phyloP scores from a whole-genome alignment of 164 flowering plant genomes.

The Santalum album region DNA sequence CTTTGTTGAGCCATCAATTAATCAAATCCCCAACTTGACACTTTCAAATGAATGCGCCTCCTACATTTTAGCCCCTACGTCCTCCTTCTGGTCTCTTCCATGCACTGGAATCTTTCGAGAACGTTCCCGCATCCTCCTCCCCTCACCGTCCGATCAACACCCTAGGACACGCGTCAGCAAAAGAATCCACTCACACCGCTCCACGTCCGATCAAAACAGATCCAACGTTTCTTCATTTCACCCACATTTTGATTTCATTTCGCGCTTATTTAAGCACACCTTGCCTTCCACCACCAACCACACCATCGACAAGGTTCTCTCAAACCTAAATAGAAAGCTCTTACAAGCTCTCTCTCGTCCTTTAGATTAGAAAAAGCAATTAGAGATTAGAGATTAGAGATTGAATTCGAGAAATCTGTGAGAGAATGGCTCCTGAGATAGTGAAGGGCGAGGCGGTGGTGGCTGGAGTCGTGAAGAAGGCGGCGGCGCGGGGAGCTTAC shows the following conservation, averaged over 20 bases:
- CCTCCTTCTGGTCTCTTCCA: neutral
- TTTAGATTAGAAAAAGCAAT: neutral
- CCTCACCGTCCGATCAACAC: neutral
- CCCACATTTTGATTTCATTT: neutral
- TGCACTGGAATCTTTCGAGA: neutral
- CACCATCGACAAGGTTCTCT: neutral
- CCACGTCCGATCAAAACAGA: neutral
- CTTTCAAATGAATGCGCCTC: no score
- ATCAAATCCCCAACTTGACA: no score
- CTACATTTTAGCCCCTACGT: no score
- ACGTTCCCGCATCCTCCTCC: neutral
- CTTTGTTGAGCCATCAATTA: no score
- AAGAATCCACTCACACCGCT: neutral
- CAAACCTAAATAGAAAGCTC: neutral
- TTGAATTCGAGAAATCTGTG: no score
- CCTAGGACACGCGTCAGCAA: neutral
- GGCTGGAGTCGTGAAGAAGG: neutral
- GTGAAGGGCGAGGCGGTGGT: neutral
- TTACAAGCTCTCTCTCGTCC: neutral
- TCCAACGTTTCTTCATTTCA: neutral
- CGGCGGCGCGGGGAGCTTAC: constrained; percentile 17
- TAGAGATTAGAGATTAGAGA: no score
- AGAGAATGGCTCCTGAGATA: neutral
- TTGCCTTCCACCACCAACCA: neutral
- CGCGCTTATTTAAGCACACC: neutral